Percentiles rank a stretch among this genome's conserved stretches.
Conservation (phyloP, 2,329 filamentous ascomycete species). For the Trichoderma pleuroti region DNA sequence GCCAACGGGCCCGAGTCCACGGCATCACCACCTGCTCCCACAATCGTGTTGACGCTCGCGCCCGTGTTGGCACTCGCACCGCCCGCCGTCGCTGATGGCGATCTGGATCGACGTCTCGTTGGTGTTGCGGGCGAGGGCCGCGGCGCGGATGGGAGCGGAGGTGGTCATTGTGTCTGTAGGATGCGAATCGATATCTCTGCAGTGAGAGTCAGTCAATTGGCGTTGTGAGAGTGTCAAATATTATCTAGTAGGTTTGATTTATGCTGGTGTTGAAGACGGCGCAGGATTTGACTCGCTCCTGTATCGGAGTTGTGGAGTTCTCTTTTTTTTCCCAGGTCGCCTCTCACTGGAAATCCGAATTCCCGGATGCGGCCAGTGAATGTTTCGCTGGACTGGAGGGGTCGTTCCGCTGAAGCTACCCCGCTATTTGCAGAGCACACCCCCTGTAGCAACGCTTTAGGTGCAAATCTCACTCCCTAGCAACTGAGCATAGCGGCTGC, state of each 20-base stretch:
- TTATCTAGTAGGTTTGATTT: background rate
- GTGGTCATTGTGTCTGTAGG: background rate
- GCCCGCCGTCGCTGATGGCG: constrained; percentile 85
- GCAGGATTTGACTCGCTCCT: constrained; percentile 15
- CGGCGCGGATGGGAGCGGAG: constrained; percentile 28
- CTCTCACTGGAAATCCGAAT: background rate
- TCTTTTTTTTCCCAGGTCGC: background rate
- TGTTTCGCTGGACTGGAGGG: constrained; percentile 7
- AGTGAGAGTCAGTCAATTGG: background rate
- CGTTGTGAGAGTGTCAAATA: background rate
- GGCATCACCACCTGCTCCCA: constrained; percentile 23
- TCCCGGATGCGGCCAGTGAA: background rate
- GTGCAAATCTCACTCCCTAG: constrained; percentile 17
- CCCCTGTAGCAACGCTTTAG: constrained; percentile 23
- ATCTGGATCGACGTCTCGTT: constrained; percentile 98
- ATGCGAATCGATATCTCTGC: background rate
- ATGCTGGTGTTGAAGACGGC: background rate
- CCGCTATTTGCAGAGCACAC: constrained; percentile 29
- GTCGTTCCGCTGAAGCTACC: constrained; percentile 27
- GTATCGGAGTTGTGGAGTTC: constrained; percentile 15
- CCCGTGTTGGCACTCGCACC: constrained; percentile 60
- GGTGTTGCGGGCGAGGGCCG: constrained; percentile 80
- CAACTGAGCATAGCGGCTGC: background rate
- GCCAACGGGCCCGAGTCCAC: constrained; percentile 55
- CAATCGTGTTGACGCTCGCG: constrained; percentile 8